phyloP scores from a whole-genome alignment of 2,329 filamentous ascomycete species.

The Pseudogymnoascus sp. region DNA sequence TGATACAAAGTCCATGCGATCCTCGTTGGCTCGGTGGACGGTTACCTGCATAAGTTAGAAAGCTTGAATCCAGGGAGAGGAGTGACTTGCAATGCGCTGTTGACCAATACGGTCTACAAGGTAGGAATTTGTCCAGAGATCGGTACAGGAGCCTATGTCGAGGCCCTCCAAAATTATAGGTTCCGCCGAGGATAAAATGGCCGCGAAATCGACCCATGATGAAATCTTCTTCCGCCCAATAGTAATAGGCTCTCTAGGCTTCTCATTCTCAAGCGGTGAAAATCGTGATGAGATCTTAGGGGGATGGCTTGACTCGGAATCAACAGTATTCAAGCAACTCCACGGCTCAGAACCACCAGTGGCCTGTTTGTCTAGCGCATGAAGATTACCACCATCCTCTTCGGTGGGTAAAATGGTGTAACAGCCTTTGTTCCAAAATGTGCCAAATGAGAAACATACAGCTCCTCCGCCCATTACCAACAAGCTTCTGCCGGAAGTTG shows the following conservation, averaged over 20 bases:
- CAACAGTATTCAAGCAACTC: constrained; percentile 21
- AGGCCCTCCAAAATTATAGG: constrained; percentile 59
- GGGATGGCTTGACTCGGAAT: neutral
- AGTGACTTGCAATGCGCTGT: constrained; percentile 47
- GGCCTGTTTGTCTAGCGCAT: neutral
- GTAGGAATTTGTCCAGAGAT: constrained; percentile 60
- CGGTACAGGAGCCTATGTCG: constrained; percentile 57
- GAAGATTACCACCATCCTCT: neutral
- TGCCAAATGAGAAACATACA: constrained; percentile 85
- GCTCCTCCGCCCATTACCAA: constrained; percentile 70
- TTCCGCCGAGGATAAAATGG: constrained; percentile 46
- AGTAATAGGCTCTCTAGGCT: constrained; percentile 11
- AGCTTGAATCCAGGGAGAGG: neutral
- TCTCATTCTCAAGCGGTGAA: neutral
- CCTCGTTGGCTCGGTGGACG: constrained; percentile 58
- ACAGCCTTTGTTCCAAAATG: constrained; percentile 63
- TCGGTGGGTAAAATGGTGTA: constrained; percentile 17
- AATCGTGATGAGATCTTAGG: constrained; percentile 9
- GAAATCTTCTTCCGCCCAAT: constrained; percentile 46
- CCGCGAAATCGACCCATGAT: constrained; percentile 48
- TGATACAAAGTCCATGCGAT: constrained; percentile 67
- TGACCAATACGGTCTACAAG: constrained; percentile 52
- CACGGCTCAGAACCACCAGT: constrained; percentile 14
- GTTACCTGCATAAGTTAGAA: constrained; percentile 45
- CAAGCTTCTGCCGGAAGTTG: constrained; percentile 40